Evolutionary conservation across 2,329 filamentous ascomycete genomes (phyloP).

Genomic region (Tolypocladium tundrense): DNA sequence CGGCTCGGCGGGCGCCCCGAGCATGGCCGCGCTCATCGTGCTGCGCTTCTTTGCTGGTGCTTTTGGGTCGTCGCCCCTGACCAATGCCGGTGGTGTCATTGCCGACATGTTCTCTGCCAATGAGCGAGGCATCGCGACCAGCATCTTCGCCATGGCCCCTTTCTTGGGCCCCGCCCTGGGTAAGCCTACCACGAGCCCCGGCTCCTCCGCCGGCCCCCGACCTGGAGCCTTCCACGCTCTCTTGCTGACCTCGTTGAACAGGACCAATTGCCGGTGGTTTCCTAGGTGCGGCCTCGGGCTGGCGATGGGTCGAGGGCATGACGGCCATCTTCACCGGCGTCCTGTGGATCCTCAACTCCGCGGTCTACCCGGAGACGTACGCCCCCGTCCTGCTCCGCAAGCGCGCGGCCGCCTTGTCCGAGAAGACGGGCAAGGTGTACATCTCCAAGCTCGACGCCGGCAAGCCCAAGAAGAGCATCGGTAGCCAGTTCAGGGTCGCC

Average conservation of each 20-base stretch:
- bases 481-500: slow-evolving; percentile 41
- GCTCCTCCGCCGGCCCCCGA: background rate
- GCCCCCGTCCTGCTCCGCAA: slow-evolving; percentile 44
- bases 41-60: slow-evolving; percentile 58
- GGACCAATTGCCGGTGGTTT: slow-evolving; percentile 55
- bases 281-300: slow-evolving; percentile 46
- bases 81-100: slow-evolving; percentile 52
- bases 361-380: slow-evolving; percentile 51
- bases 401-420: slow-evolving; percentile 39
- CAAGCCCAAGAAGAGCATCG: slow-evolving; percentile 30
- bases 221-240: background rate
- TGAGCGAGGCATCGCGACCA: slow-evolving; percentile 46
- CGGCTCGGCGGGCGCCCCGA: slow-evolving; percentile 44
- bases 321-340: slow-evolving; percentile 50
- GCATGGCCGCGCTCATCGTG: slow-evolving; percentile 50
- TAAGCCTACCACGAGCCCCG: slow-evolving; percentile 6
- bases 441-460: slow-evolving; percentile 35
- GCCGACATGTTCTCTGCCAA: slow-evolving; percentile 50
- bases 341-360: slow-evolving; percentile 41
- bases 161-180: slow-evolving; percentile 52
- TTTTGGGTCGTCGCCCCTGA: slow-evolving; percentile 52
- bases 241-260: slow-evolving; percentile 5
- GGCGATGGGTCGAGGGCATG: slow-evolving; percentile 56
- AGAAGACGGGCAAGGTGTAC: slow-evolving; percentile 45
- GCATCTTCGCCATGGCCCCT: slow-evolving; percentile 51